Conservation (phyloP, 805 yeast species). For the Pichia heedii region DNA sequence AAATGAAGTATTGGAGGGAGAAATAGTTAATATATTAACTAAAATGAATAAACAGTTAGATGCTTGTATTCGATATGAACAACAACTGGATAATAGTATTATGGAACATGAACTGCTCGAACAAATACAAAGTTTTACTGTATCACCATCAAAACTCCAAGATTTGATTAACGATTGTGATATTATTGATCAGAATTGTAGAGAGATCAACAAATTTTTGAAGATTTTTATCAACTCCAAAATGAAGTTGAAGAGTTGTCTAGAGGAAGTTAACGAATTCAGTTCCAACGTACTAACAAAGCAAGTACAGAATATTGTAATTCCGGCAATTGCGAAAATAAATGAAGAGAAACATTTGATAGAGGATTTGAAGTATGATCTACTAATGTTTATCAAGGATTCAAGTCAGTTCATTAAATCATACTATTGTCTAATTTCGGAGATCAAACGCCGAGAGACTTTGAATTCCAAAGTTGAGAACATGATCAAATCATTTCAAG, state of each 20-base stretch:
- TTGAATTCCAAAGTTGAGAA: constrained; percentile 32
- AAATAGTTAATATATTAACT: constrained; percentile 58
- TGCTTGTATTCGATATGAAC: constrained; percentile 47
- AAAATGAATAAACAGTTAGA: constrained; percentile 78
- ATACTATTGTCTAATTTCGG: constrained; percentile 43
- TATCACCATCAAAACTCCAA: constrained; percentile 41
- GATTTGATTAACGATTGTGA: constrained; percentile 34
- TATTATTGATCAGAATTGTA: constrained; percentile 22
- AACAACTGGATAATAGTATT: constrained; percentile 21
- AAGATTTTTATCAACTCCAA: constrained; percentile 15
- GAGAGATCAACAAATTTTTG: constrained; percentile 19
- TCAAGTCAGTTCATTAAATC: constrained; percentile 43
- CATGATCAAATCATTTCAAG: constrained; percentile 34
- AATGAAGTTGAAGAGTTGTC: constrained; percentile 3
- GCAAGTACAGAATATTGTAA: constrained; percentile 7
- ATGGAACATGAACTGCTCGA: constrained; percentile 31
- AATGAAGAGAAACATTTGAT: constrained; percentile 9
- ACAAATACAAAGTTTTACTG: constrained; percentile 42
- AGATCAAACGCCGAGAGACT: constrained; percentile 40
- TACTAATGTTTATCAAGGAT: constrained; percentile 30
- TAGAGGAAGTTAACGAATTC: constrained; percentile 6
- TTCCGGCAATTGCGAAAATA: not conserved
- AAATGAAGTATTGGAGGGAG: constrained; percentile 48
- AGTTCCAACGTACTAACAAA: constrained; percentile 3
- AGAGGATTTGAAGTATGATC: constrained; percentile 1